These are phyloP conservation scores for Scheffersomyces stambukii DNA, from an alignment of 1,139 yeast genomes.

Conservation along the genomic window DNA sequence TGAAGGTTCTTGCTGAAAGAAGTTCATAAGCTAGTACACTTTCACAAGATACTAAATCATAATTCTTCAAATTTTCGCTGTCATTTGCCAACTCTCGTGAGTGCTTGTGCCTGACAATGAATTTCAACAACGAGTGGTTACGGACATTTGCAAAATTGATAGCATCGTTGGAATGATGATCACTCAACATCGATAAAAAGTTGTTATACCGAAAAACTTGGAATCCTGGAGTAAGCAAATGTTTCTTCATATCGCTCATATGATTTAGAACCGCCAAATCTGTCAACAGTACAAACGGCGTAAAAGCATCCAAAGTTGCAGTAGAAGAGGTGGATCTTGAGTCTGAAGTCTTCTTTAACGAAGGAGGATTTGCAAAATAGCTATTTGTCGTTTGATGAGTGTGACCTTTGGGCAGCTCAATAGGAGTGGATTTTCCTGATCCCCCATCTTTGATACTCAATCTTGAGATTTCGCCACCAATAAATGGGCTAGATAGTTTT, in stretches of 20 bases:
- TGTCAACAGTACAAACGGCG: conserved; percentile 19
- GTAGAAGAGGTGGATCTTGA: no score
- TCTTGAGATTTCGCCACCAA: no score
- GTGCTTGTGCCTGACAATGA: conserved; percentile 24
- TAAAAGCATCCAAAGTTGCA: no score
- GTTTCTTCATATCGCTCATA: conserved; percentile 16
- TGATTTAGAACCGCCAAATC: conserved; percentile 25
- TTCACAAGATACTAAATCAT: conserved; percentile 26
- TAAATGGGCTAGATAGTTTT: no score
- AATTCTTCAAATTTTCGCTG: conserved; percentile 8
- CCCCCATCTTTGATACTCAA: no score
- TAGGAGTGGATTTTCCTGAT: no score
- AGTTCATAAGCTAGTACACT: conserved; percentile 31
- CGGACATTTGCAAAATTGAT: conserved; percentile 40
- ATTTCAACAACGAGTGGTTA: conserved; percentile 33
- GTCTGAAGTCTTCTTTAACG: background rate
- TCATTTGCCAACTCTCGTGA: conserved; percentile 6
- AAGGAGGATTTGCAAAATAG: background rate
- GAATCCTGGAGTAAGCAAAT: conserved; percentile 26
- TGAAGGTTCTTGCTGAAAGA: conserved; percentile 22
- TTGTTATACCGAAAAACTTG: conserved; percentile 31
- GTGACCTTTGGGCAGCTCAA: no score
- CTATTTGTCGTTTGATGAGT: no score
- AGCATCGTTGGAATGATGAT: conserved; percentile 35
- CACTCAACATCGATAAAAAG: conserved; percentile 30